Evolutionary conservation across 1,139 yeast species (phyloP).

Genomic region (Blastobotrys persicus): DNA sequence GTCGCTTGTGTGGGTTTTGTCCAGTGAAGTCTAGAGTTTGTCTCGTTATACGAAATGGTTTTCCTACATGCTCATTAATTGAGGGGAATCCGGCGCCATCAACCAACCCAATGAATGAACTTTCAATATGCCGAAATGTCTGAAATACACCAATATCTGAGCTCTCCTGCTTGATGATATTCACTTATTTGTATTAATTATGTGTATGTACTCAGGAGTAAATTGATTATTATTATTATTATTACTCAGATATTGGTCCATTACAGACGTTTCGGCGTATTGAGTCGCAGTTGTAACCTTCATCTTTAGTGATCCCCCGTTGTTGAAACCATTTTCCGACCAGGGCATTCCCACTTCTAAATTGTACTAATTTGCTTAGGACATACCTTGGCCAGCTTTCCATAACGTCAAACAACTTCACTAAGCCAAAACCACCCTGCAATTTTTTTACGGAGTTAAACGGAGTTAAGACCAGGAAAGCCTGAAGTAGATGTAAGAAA

Average conservation of each 20-base stretch:
- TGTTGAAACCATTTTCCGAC: background rate
- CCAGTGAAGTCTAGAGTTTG: background rate
- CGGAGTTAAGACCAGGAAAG: too few relatives aligned
- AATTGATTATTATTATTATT: background rate
- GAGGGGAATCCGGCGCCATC: conserved; percentile 6
- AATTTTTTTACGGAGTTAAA: too few relatives aligned
- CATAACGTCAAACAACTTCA: background rate
- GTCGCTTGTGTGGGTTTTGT: too few relatives aligned
- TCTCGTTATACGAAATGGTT: conserved; percentile 5
- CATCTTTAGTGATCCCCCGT: background rate
- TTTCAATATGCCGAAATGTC: background rate
- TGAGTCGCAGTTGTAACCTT: background rate
- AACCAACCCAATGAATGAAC: background rate
- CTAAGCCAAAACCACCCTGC: too few relatives aligned
- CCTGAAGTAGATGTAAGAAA: too few relatives aligned
- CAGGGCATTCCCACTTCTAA: background rate
- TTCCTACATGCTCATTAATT: conserved; percentile 4
- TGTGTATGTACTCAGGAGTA: background rate
- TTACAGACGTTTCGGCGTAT: too few relatives aligned
- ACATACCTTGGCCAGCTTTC: background rate
- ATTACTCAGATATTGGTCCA: too few relatives aligned
- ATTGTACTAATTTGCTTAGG: background rate
- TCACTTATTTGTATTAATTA: background rate
- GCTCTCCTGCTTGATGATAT: background rate
- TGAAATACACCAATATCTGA: background rate